Conservation (phyloP, 352 stramenopile species). For the Thraustochytrium sp. region DNA sequence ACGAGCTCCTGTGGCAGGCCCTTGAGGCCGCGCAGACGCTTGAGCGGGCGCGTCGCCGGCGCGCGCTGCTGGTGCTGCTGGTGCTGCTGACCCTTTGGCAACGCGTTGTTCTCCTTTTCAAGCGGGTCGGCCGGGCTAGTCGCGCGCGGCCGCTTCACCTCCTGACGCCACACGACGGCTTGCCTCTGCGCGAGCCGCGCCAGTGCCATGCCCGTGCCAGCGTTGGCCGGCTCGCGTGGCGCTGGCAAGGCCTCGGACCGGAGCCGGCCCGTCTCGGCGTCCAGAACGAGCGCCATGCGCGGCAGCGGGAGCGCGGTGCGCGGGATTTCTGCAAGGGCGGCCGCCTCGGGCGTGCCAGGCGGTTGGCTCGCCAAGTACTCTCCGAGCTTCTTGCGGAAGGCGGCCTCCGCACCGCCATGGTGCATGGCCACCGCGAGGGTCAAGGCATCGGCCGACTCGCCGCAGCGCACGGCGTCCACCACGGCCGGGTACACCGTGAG, state of each 20-base stretch:
- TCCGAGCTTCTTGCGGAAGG: neutral
- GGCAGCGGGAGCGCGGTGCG: neutral
- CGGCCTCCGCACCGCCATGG: neutral
- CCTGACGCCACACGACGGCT: neutral
- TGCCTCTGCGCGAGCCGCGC: neutral
- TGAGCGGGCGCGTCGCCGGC: neutral
- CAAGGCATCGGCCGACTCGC: neutral
- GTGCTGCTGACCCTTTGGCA: neutral
- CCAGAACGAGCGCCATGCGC: neutral
- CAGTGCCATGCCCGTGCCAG: neutral
- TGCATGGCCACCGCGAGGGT: neutral
- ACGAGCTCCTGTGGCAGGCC: slow-evolving; percentile 25
- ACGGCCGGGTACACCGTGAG: neutral
- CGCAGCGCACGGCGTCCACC: neutral
- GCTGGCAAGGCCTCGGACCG: neutral
- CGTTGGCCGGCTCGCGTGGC: neutral
- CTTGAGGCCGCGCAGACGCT: slow-evolving; percentile 1
- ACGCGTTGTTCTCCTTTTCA: neutral
- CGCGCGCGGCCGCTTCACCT: neutral
- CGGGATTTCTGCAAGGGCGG: neutral
- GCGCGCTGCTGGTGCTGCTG: neutral
- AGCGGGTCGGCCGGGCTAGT: neutral
- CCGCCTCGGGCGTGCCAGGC: neutral
- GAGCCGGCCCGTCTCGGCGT: neutral
- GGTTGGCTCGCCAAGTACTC: neutral